phyloP scores from a whole-genome alignment of 2,329 filamentous ascomycete genomes.

The Aspergillus puulaauensis region DNA sequence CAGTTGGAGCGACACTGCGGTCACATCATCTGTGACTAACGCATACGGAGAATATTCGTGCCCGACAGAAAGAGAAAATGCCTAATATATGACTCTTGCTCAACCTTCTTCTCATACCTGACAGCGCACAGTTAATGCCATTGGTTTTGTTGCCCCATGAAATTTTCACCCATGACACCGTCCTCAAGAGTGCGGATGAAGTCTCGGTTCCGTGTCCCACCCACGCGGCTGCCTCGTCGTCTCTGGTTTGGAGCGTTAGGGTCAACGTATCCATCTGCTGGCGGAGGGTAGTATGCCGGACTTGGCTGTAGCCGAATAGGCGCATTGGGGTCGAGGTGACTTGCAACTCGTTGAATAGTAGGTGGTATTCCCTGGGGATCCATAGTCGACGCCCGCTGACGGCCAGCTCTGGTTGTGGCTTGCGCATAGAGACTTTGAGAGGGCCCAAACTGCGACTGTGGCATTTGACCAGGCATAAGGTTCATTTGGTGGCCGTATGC shows the following conservation, averaged over 20 bases:
- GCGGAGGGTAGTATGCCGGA: conserved; percentile 94
- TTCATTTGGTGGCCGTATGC: conserved; percentile 72
- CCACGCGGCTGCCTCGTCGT: conserved; percentile 71
- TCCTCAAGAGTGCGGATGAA: conserved; percentile 96
- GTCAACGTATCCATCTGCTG: conserved; percentile 75
- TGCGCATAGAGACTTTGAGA: conserved; percentile 75
- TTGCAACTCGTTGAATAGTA: conserved; percentile 90
- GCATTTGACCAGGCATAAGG: conserved; percentile 67
- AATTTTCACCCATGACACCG: conserved; percentile 79
- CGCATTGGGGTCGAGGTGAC: conserved; percentile 89
- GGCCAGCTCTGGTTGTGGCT: conserved; percentile 71
- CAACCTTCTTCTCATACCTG: conserved; percentile 8
- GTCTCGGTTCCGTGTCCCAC: conserved; percentile 65
- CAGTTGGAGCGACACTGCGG: conserved; percentile 16
- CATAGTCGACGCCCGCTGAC: conserved; percentile 93
- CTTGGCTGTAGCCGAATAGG: conserved; percentile 93
- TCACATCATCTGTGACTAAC: conserved; percentile 12
- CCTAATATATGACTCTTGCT: conserved; percentile 16
- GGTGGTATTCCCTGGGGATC: conserved; percentile 91
- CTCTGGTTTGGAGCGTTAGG: conserved; percentile 64
- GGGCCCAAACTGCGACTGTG: conserved; percentile 64
- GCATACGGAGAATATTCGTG: conserved; percentile 17
- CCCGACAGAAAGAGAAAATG: conserved; percentile 13
- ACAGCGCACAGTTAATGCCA: conserved; percentile 55
- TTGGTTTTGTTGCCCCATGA: conserved; percentile 71